Evolutionary conservation across 2,329 filamentous ascomycete species (phyloP).

Genomic region (Fusarium veterinarium): DNA sequence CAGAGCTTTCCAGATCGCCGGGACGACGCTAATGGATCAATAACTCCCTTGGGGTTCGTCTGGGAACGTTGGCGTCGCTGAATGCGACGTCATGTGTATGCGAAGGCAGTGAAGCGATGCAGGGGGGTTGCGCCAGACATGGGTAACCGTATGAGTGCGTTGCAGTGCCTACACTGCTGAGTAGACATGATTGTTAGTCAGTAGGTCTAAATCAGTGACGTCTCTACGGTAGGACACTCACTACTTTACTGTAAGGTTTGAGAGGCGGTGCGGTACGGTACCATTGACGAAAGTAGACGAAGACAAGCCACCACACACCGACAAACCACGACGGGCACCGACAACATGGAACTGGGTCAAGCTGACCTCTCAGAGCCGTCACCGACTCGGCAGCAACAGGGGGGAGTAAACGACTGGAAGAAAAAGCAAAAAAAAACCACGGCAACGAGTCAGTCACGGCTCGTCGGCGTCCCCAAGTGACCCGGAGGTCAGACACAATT

Average conservation of each 20-base stretch:
- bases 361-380: conserved; percentile 33
- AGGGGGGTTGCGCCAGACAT: conserved; percentile 3
- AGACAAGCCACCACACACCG: conserved; percentile 36
- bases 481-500: background rate
- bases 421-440: conserved; percentile 22
- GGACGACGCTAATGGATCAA: conserved; percentile 44
- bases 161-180: background rate
- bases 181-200: background rate
- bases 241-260: background rate
- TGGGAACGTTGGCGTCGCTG: conserved; percentile 31
- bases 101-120: conserved; percentile 18
- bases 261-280: background rate
- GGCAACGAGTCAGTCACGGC: conserved; percentile 37
- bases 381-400: conserved; percentile 6
- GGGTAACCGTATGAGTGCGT: background rate
- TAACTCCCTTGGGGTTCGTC: conserved; percentile 4
- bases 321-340: conserved; percentile 40
- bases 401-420: background rate
- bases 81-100: conserved; percentile 30
- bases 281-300: background rate
- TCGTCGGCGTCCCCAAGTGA: conserved; percentile 1
- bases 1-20: conserved; percentile 44
- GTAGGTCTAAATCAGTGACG: background rate
- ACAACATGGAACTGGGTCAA: conserved; percentile 49
- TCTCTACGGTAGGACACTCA: background rate